A percentile compares a stretch with the other conserved stretches of the same genome.
Conservation (phyloP, 106 monocot species). For the Hemerocallis citrina region DNA sequence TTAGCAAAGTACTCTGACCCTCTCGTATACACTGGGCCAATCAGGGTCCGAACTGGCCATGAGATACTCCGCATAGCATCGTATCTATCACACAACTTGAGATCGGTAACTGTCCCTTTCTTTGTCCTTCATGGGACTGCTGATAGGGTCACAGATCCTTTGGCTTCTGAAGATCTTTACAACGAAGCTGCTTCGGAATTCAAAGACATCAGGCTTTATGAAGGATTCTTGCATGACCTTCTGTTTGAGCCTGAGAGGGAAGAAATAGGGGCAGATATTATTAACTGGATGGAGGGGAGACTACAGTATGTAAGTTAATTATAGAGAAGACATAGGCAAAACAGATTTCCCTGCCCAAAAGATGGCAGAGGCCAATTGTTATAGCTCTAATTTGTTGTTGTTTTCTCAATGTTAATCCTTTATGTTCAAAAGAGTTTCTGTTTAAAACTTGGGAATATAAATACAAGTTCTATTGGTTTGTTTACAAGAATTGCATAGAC, state of each 20-base stretch:
- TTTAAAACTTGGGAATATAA: no score
- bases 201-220: slow-evolving; percentile 64
- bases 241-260: slow-evolving; percentile 68
- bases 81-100: slow-evolving; percentile 46
- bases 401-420: no score
- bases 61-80: slow-evolving; percentile 67
- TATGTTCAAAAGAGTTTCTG: no score
- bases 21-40: slow-evolving; percentile 69
- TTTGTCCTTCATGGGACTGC: slow-evolving; percentile 69
- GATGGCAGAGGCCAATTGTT: no score
- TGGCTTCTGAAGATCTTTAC: slow-evolving; percentile 59
- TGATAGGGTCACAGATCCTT: slow-evolving; percentile 61
- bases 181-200: slow-evolving; percentile 35
- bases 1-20: slow-evolving; percentile 75
- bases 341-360: no score
- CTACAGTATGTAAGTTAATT: slow-evolving; percentile 10
- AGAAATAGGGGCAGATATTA: slow-evolving; percentile 47
- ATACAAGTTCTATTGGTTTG: no score
- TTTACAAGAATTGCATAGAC: no score
- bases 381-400: no score
- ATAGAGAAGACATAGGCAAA: background rate
- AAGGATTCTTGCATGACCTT: slow-evolving; percentile 69
- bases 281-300: slow-evolving; percentile 57
- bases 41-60: slow-evolving; percentile 61
- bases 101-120: slow-evolving; percentile 54